phyloP scores from a whole-genome alignment of 2,329 filamentous ascomycete genomes.

The Colletotrichum sp. region DNA sequence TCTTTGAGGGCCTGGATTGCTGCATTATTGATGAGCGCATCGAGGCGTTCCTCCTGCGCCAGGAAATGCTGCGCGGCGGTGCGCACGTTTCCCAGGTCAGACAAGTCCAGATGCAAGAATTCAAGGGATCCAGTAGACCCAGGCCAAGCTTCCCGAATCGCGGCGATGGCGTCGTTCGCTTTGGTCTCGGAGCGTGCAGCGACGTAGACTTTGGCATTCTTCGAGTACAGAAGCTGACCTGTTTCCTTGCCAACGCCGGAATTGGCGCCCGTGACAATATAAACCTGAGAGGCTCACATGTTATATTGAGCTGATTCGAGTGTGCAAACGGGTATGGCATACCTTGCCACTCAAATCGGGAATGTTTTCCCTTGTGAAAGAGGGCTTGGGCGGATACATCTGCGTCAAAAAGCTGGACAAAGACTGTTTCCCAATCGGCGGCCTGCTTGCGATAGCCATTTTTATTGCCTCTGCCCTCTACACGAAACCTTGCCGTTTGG shows the following conservation, averaged over 20 bases:
- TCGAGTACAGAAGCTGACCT: constrained; percentile 52
- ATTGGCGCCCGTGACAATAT: constrained; percentile 49
- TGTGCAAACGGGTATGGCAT: no score
- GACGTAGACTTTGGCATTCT: constrained; percentile 56
- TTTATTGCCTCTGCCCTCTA: no score
- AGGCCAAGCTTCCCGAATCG: constrained; percentile 37
- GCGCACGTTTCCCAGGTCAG: constrained; percentile 31
- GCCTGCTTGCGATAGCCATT: not conserved
- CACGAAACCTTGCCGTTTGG: no score
- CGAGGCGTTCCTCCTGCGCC: constrained; percentile 31
- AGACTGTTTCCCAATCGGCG: not conserved
- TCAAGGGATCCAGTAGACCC: constrained; percentile 34
- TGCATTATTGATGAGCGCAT: constrained; percentile 43
- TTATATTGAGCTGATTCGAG: not conserved
- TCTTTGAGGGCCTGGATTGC: constrained; percentile 34
- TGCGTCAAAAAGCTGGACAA: constrained; percentile 10
- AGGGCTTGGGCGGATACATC: constrained; percentile 36
- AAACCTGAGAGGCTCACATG: constrained; percentile 18
- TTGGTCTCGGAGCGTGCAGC: constrained; percentile 46
- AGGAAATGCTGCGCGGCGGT: constrained; percentile 31
- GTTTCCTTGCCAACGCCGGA: constrained; percentile 51
- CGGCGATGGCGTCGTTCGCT: constrained; percentile 41
- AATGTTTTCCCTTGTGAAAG: constrained; percentile 29
- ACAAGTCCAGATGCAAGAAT: constrained; percentile 46
- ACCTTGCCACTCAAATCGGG: constrained; percentile 42